Evolutionary conservation across 148 eudicot genomes (phyloP), one percentile per base, ranked within the genome.

Genomic region (Diospyros kaki): DNA sequence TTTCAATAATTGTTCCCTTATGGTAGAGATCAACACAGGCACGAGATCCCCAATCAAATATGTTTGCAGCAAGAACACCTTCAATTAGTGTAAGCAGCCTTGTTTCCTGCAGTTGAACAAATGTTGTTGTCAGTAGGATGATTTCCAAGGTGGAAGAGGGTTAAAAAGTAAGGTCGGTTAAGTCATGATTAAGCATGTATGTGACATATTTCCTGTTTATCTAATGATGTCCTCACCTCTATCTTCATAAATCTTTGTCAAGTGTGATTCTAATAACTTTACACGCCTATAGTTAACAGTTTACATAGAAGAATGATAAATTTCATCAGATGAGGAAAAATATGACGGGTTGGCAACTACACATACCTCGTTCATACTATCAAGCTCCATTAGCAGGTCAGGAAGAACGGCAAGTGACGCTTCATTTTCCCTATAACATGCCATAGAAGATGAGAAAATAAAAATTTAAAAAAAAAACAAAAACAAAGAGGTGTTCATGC

Each of bases 21-120:
- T 90, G 93, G 82, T 95, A 95, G 77, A 95, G 99, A 72, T 95
- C 97, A 78, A 95, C 99, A 84, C 99, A 95, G 28, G 99, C 99
- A 69, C 97, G 97, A 41, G 99, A 92, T 71, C 99, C 99, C 99
- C 99, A 95, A 69, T 95, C 97, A 84, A 95, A 95, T 53, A 95
- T 95, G 85, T 95, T 95, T 59, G 99, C 99, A 79, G 97, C 99
- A 65, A 95, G 92, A 66, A 95, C 99, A 12, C 99, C 99, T 84
- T 95, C 99, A 53, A 95, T 90, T 79, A 95, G 84, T 44, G 87
- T 85, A 78, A 89, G 93, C 78, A 90, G 73, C 78, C 97, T 89
- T 75, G 83, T 81, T 54, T 92, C 99, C 99, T 95, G 80, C 45
- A 84, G 43, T 56, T 53, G 18, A 74, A 78, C 52, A 15, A 84